Percentiles rank a stretch among this genome's conserved stretches.
Conservation (phyloP, 768 basidiomycete species). For the Asterophora lycoperdoides region DNA sequence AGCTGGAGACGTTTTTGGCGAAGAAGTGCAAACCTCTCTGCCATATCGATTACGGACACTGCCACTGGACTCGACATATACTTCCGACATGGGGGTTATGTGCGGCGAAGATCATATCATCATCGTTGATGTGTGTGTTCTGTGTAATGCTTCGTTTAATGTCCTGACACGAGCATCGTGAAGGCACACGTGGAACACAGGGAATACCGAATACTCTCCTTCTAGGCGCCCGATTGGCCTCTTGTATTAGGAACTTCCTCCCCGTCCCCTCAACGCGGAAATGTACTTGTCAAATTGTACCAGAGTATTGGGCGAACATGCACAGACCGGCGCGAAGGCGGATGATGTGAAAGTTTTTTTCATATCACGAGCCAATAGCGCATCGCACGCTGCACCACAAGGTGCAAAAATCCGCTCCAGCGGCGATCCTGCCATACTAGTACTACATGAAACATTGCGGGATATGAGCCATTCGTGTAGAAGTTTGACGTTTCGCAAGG, state of each 20-base stretch:
- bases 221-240: constrained; percentile 17
- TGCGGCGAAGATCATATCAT: constrained; percentile 56
- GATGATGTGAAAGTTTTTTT: not conserved
- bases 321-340: constrained; percentile 2
- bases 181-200: constrained; percentile 14
- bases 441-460: constrained; percentile 17
- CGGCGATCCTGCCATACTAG: constrained; percentile 1
- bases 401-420: not conserved
- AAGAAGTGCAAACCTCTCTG: constrained; percentile 39
- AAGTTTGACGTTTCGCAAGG: not conserved
- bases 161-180: not conserved
- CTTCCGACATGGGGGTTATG: constrained; percentile 34
- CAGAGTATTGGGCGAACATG: not conserved
- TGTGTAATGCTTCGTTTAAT: constrained; percentile 5
- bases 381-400: constrained; percentile 17
- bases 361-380: constrained; percentile 16
- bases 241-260: not conserved
- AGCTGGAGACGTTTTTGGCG: constrained; percentile 32
- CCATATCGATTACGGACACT: constrained; percentile 39
- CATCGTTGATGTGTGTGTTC: constrained; percentile 42
- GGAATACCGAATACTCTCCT: constrained; percentile 28
- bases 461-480: constrained; percentile 26
- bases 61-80: constrained; percentile 18
- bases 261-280: not conserved
- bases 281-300: not conserved